Conservation (phyloP, 2,329 filamentous ascomycete genomes). For the Fusarium nanum region DNA sequence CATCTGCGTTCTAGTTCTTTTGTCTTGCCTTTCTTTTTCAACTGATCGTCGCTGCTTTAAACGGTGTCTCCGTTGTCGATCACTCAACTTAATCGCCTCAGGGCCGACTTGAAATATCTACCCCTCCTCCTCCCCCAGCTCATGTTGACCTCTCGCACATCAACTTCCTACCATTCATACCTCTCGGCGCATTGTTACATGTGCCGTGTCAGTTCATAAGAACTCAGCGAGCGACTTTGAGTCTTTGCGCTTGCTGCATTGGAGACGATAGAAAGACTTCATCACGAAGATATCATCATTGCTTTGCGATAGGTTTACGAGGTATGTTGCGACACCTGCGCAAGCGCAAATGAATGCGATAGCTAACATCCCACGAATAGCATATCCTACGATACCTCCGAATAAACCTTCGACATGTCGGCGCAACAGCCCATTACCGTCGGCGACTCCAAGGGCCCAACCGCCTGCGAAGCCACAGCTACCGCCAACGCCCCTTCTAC, state of each 20-base stretch:
- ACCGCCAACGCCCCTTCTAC: constrained; percentile 11
- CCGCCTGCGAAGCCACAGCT: constrained; percentile 25
- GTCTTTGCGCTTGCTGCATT: constrained; percentile 73
- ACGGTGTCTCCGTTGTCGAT: constrained; percentile 32
- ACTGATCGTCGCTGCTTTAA: constrained; percentile 28
- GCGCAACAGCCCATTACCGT: constrained; percentile 14
- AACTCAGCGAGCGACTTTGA: constrained; percentile 69
- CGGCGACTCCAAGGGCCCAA: constrained; percentile 42
- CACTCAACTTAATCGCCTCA: constrained; percentile 31
- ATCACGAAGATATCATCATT: constrained; percentile 4
- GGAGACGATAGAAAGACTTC: constrained; percentile 68
- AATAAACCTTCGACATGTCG: constrained; percentile 32
- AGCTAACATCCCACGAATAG: neutral
- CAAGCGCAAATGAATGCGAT: neutral
- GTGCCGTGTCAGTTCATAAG: constrained; percentile 58
- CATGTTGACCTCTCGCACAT: constrained; percentile 38
- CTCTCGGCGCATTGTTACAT: constrained; percentile 56
- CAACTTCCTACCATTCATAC: constrained; percentile 15
- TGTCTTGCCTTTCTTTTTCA: constrained; percentile 6
- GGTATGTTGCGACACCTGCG: constrained; percentile 15
- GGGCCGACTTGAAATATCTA: constrained; percentile 26
- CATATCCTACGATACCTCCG: constrained; percentile 6
- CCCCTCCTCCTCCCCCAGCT: constrained; percentile 16
- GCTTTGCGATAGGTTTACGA: constrained; percentile 23
- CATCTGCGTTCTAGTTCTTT: constrained; percentile 4